These are phyloP conservation scores for Claviceps maximensis DNA, from an alignment of 2,329 filamentous ascomycete species.

Conservation along the genomic window DNA sequence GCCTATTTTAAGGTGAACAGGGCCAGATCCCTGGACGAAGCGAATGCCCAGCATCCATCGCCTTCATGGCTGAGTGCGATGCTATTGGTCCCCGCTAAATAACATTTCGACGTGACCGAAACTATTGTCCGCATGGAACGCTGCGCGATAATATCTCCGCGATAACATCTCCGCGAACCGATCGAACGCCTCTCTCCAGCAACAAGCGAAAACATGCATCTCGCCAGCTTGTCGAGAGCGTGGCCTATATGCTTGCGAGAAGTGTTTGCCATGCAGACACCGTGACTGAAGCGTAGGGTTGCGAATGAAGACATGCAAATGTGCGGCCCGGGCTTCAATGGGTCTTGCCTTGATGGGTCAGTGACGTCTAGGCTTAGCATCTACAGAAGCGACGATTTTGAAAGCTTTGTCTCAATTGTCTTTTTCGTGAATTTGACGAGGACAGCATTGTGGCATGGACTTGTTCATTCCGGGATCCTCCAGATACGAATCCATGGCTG, in stretches of 20 bases:
- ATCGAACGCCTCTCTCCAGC: not conserved
- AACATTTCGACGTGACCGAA: not conserved
- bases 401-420: not conserved
- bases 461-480: not conserved
- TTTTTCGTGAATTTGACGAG: not conserved
- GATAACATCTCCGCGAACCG: not conserved
- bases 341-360: not conserved
- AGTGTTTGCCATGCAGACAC: not conserved
- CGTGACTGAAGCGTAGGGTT: not conserved
- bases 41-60: too few relatives aligned
- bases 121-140: not conserved
- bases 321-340: not conserved
- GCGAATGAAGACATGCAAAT: too few relatives aligned
- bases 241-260: not conserved
- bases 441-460: not conserved
- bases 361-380: not conserved
- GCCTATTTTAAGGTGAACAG: too few relatives aligned
- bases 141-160: not conserved
- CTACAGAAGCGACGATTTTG: not conserved
- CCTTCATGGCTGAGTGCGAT: not conserved
- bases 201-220: not conserved
- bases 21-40: too few relatives aligned
- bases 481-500: not conserved
- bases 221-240: not conserved
- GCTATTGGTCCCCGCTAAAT: not conserved